Evolutionary conservation across 2,329 filamentous ascomycete species (phyloP).

Genomic region (Nothopassalora personata): DNA sequence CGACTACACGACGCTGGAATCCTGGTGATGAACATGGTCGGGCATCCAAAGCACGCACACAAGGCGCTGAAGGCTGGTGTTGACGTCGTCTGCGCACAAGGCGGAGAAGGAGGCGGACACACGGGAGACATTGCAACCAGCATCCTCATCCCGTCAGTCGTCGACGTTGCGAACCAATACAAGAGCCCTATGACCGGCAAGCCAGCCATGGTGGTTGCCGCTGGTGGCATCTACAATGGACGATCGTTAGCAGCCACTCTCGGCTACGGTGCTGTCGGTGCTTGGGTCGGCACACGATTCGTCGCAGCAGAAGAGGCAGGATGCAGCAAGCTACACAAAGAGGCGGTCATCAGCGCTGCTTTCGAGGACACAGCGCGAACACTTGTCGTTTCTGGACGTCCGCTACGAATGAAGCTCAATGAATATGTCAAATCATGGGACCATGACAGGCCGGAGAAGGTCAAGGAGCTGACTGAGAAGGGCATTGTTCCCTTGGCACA

Average conservation of each 20-base stretch:
- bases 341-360: conserved; percentile 70
- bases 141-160: conserved; percentile 81
- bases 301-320: conserved; percentile 77
- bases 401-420: conserved; percentile 74
- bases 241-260: conserved; percentile 72
- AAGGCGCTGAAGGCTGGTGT: conserved; percentile 84
- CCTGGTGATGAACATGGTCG: conserved; percentile 95
- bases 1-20: conserved; percentile 74
- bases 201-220: conserved; percentile 76
- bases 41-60: conserved; percentile 81
- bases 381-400: conserved; percentile 74
- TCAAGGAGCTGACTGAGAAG: conserved; percentile 66
- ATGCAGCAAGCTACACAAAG: conserved; percentile 76
- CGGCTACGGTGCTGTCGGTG: conserved; percentile 81
- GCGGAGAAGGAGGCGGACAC: conserved; percentile 88
- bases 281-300: conserved; percentile 93
- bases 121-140: conserved; percentile 81
- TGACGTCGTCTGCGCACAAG: conserved; percentile 87
- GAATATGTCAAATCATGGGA: conserved; percentile 83
- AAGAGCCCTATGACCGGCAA: conserved; percentile 64
- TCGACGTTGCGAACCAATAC: conserved; percentile 73
- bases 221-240: conserved; percentile 81
- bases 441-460: conserved; percentile 59
- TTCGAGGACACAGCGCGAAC: conserved; percentile 79
- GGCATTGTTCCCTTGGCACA: conserved; percentile 77